Evolutionary conservation across 495 filamentous ascomycete genomes (phyloP).

Genomic region (Aspergillus kassunensis): DNA sequence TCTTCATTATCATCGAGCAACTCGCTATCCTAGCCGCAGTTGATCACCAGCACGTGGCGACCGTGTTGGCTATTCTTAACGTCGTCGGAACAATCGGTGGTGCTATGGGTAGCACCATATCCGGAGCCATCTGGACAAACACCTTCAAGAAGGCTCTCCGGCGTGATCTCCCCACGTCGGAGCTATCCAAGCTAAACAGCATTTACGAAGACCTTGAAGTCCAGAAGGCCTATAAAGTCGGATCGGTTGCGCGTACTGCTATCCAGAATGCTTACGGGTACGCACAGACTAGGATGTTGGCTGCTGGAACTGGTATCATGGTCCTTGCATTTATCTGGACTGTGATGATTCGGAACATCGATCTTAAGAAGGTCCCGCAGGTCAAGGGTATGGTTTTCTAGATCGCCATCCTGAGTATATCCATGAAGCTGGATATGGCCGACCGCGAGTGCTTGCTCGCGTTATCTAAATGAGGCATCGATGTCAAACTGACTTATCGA

Average conservation of each 20-base stretch:
- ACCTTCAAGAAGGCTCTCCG: conserved; percentile 51
- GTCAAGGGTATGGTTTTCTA: conserved; percentile 27
- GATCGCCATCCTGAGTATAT: not conserved
- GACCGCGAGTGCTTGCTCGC: no score
- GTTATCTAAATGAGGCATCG: no score
- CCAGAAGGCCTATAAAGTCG: conserved; percentile 51
- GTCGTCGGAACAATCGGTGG: conserved; percentile 63
- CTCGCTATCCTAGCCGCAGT: conserved; percentile 65
- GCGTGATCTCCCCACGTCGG: conserved; percentile 50
- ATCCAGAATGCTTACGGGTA: conserved; percentile 55
- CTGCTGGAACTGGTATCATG: conserved; percentile 44
- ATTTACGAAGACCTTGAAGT: conserved; percentile 50
- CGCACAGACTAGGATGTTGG: conserved; percentile 51
- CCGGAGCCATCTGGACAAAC: conserved; percentile 63
- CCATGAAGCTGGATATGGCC: no score
- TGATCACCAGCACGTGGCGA: conserved; percentile 62
- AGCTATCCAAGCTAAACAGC: conserved; percentile 25
- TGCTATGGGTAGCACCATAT: conserved; percentile 58
- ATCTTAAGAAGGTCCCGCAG: conserved; percentile 49
- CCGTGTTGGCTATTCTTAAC: conserved; percentile 57
- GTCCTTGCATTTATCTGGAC: conserved; percentile 42
- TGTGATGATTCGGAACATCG: conserved; percentile 50
- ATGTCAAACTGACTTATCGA: no score
- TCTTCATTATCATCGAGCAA: conserved; percentile 58
- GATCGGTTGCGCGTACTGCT: conserved; percentile 44